A percentile compares a stretch with the other conserved stretches of the same genome.
Conservation (phyloP, 805 yeast genomes). For the Debaryomyces maramus region DNA sequence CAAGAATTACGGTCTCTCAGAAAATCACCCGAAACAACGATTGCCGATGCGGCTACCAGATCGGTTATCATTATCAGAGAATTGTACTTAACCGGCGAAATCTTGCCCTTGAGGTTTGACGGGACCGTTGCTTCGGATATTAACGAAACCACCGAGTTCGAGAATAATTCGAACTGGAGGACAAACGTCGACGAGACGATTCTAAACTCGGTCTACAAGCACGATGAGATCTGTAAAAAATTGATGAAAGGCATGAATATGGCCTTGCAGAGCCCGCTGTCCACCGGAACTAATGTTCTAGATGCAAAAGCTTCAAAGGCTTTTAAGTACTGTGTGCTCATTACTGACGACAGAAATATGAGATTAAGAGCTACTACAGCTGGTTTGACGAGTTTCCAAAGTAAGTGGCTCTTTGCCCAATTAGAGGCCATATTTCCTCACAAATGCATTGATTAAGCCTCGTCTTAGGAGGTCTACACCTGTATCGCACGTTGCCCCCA, state of each 20-base stretch:
- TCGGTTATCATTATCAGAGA: conserved; percentile 75
- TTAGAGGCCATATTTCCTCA: conserved; percentile 48
- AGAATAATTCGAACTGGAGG: conserved; percentile 71
- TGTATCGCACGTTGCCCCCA: no score
- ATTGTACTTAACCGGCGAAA: conserved; percentile 53
- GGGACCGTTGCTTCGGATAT: conserved; percentile 67
- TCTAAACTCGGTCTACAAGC: conserved; percentile 47
- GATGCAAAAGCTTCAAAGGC: conserved; percentile 39
- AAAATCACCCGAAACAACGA: conserved; percentile 68
- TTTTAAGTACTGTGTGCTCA: conserved; percentile 59
- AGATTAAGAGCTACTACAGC: conserved; percentile 59
- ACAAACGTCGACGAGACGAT: conserved; percentile 70
- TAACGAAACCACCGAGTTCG: conserved; percentile 73
- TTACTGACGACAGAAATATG: conserved; percentile 77
- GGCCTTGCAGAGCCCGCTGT: conserved; percentile 11
- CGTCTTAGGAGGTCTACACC: no score
- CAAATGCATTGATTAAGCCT: conserved; percentile 49
- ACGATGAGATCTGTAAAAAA: conserved; percentile 41
- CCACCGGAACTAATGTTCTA: conserved; percentile 18
- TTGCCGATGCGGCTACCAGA: conserved; percentile 78
- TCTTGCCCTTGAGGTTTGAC: conserved; percentile 64
- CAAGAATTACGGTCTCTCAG: conserved; percentile 74
- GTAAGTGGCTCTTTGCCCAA: conserved; percentile 59
- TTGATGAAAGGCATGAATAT: conserved; percentile 42
- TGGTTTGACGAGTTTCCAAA: conserved; percentile 55